A percentile compares a stretch with the other conserved stretches of the same genome.
Conservation (phyloP, 1,284 basidiomycete genomes). For the Psilocybe mexicana region DNA sequence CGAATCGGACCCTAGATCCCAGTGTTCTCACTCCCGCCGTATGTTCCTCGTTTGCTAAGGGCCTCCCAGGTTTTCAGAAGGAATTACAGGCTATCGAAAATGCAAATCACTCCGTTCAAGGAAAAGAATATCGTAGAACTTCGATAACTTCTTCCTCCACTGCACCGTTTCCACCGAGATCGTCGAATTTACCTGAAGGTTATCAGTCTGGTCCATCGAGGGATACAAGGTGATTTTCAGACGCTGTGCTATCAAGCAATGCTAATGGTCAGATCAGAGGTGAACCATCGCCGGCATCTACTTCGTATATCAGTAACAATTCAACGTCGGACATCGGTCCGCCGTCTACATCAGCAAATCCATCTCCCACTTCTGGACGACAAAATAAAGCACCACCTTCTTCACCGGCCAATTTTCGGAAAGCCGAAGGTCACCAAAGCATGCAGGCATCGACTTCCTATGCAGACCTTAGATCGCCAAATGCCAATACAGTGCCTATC, state of each 20-base stretch:
- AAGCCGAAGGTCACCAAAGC: not conserved
- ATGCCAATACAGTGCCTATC: not conserved
- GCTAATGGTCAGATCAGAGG: not conserved
- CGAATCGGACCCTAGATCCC: constrained; percentile 4
- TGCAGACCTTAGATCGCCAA: not conserved
- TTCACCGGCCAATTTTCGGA: not conserved
- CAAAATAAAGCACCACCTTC: not conserved
- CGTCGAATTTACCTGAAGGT: not conserved
- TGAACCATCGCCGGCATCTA: not conserved
- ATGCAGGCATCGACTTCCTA: not conserved
- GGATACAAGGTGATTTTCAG: not conserved
- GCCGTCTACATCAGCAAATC: too few relatives aligned
- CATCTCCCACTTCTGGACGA: not conserved
- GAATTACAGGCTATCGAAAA: constrained; percentile 6
- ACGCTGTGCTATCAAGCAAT: not conserved
- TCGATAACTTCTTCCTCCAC: not conserved
- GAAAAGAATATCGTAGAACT: not conserved
- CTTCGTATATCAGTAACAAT: not conserved
- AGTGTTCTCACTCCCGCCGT: constrained; percentile 9
- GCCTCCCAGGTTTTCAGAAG: not conserved
- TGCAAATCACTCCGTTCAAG: not conserved
- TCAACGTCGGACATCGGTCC: too few relatives aligned
- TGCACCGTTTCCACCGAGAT: too few relatives aligned
- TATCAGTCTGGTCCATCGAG: not conserved
- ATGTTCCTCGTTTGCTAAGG: constrained; percentile 10